Base-by-base conservation (phyloP, 1,139 yeast genomes). In the Debaryomyces fabryi region DNA sequence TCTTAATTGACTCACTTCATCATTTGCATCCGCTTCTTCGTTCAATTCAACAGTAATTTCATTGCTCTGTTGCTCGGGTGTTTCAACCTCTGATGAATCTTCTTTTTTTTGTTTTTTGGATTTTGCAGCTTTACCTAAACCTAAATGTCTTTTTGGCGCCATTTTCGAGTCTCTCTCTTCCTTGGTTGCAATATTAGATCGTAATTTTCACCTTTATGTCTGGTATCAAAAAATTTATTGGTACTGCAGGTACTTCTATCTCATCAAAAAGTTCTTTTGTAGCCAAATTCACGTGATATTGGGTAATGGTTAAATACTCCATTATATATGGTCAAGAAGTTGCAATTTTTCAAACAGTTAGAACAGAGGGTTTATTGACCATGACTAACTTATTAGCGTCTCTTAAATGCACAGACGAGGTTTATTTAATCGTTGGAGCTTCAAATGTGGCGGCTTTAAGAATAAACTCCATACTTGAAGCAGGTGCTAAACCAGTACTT, bases 111-210 rank as follows among this genome's bases (percentile, higher is more conserved):
- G 76, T 55, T 74, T 76, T 64, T 82, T 82, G 18, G 74, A 66
- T 52, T 78, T 76, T 23, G 82, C 75, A 1, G 83, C 79, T 58
- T 85, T 84, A n/a, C 89, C 89, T 48, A 89, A 70, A 42, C 97
- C 97, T 54, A 88, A 72, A 32, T 92, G 88, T 76, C 97, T 81
- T 63, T 88, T 91, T 38, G 62, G 64, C 7, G 79, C 85, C 89
- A 83, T 84, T 32, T 36, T 42, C 39, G 29, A n/a, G 37, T 41
- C 39, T 24, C 39, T 25, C 12, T 34, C 7, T 34, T 29, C 25
- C 8, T 6, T 43, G 39, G 40, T 20, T 46, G 38, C 39, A 25
- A 24, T 35, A 25, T 18, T 23, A n/a, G 39, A 18, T 10, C 24
- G 3, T 10, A 24, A 15, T 9, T 40, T 35, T 33, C 18, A 16